Evolutionary conservation across 805 yeast species (phyloP).

Genomic region (Ogataea thermomethanolica): DNA sequence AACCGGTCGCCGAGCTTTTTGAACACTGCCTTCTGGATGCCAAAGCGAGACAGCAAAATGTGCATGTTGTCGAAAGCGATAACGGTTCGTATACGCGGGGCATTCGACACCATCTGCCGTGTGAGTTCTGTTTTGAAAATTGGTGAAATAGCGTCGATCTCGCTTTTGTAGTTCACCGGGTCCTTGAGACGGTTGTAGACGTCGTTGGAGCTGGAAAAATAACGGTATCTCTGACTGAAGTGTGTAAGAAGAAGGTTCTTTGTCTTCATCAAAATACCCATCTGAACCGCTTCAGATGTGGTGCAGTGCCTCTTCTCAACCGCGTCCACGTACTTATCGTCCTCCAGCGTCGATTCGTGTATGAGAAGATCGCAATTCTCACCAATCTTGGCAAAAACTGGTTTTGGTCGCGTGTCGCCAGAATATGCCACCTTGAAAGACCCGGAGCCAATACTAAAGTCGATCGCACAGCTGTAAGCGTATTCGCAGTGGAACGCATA

Average conservation of each 20-base stretch:
- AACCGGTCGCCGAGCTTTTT: constrained; percentile 29
- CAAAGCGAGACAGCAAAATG: constrained; percentile 43
- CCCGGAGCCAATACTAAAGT: constrained; percentile 35
- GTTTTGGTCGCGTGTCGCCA: constrained; percentile 91
- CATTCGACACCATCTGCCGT: constrained; percentile 23
- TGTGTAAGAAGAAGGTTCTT: constrained; percentile 76
- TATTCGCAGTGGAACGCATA: constrained; percentile 81
- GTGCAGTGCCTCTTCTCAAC: constrained; percentile 81
- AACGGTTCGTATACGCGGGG: constrained; percentile 29
- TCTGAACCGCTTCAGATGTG: constrained; percentile 75
- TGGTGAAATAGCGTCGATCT: constrained; percentile 20
- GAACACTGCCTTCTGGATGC: constrained; percentile 29
- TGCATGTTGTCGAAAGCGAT: constrained; percentile 70
- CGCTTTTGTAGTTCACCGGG: constrained; percentile 20
- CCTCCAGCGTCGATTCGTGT: constrained; percentile 92
- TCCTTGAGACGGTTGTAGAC: constrained; percentile 24
- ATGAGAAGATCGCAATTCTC: constrained; percentile 64
- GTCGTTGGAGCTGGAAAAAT: constrained; percentile 33
- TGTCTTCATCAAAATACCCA: constrained; percentile 70
- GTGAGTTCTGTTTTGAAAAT: constrained; percentile 21
- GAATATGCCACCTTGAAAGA: constrained; percentile 77
- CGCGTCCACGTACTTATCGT: constrained; percentile 75
- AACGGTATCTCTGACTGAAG: constrained; percentile 85
- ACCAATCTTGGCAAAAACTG: constrained; percentile 60
- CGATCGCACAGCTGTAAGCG: constrained; percentile 67